Conservation (phyloP, 2,329 filamentous ascomycete species). For the Pleoardoris graminearum region DNA sequence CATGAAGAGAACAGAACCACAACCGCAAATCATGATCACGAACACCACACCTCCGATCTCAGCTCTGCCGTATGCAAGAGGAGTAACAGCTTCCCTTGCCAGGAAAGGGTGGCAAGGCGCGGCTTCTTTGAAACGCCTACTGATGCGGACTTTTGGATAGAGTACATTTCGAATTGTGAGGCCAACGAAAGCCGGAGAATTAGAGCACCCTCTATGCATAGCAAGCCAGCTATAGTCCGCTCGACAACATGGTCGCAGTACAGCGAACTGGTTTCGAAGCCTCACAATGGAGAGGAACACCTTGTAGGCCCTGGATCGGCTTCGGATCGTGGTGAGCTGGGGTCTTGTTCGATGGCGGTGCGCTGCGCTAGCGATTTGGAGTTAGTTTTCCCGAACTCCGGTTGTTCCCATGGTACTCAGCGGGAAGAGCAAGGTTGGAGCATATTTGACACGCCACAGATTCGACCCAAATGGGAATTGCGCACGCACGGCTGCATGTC, state of each 20-base stretch:
- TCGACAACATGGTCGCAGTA: background rate
- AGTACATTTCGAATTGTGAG: no score
- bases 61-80: slow-evolving; percentile 4
- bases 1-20: background rate
- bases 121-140: slow-evolving; percentile 4
- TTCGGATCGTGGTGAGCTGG: slow-evolving; percentile 4
- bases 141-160: no score
- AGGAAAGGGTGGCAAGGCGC: slow-evolving; percentile 5
- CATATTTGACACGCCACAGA: background rate
- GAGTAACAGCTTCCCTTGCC: slow-evolving; percentile 12
- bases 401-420: background rate
- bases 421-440: background rate
- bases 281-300: background rate
- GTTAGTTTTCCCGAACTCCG: background rate
- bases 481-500: background rate
- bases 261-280: background rate
- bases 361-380: background rate
- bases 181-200: slow-evolving; percentile 15
- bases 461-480: background rate
- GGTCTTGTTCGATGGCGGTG: background rate
- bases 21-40: slow-evolving; percentile 3
- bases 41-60: background rate
- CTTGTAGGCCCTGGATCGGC: background rate
- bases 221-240: background rate
- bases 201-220: slow-evolving; percentile 7